Percentiles rank a stretch among this genome's conserved stretches.
Conservation (phyloP, 768 basidiomycete genomes). For the Pisolithus microcarpus region DNA sequence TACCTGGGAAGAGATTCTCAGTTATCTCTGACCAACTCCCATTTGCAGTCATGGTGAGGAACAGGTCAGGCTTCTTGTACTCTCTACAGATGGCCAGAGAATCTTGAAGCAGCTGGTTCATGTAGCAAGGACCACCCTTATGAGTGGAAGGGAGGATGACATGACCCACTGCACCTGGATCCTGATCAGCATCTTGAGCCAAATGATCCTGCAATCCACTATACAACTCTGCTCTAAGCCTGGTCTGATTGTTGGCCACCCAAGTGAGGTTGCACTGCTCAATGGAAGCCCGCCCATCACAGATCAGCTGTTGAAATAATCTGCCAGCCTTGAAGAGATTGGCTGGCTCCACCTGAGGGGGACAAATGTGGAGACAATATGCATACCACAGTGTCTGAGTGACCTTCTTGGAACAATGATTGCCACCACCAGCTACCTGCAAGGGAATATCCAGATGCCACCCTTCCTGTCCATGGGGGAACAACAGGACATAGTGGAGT, state of each 20-base stretch:
- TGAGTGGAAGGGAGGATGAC: no score
- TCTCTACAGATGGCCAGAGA: no score
- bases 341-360: neutral
- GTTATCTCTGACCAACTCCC: no score
- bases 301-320: constrained; percentile 35
- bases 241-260: constrained; percentile 27
- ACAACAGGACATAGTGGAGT: no score
- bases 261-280: constrained; percentile 36
- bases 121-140: no score
- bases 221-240: constrained; percentile 30
- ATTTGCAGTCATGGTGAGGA: no score
- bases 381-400: constrained; percentile 10
- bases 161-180: constrained; percentile 16
- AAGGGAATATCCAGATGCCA: neutral
- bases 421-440: neutral
- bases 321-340: constrained; percentile 29
- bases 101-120: no score
- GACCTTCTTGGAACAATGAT: neutral
- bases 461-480: no score
- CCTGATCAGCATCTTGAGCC: constrained; percentile 20
- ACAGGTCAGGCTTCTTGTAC: no score
- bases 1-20: no score
- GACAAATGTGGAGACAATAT: constrained; percentile 27
- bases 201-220: constrained; percentile 29
- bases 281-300: constrained; percentile 38